Conservation (phyloP, 306 rosid genomes). For the Vicia villosa region DNA sequence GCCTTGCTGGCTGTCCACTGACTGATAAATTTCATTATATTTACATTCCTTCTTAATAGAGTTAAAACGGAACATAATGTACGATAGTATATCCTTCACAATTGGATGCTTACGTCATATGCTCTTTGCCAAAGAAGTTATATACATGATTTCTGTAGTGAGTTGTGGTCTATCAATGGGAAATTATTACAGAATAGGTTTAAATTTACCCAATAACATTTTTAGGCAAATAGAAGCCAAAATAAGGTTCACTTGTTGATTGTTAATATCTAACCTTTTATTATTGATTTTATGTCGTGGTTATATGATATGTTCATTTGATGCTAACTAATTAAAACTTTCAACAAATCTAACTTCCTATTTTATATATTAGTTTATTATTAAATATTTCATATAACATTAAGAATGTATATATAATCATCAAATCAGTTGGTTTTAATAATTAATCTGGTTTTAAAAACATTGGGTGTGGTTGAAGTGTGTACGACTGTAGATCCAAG, state of each 20-base stretch:
- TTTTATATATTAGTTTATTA: too few relatives aligned
- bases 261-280: too few relatives aligned
- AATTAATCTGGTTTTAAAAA: too few relatives aligned
- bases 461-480: too few relatives aligned
- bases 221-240: background rate
- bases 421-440: too few relatives aligned
- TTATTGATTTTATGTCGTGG: too few relatives aligned
- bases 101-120: constrained; percentile 12
- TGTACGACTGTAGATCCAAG: too few relatives aligned
- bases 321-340: too few relatives aligned
- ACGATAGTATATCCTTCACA: background rate
- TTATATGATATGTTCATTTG: too few relatives aligned
- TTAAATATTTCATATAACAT: too few relatives aligned
- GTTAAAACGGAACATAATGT: constrained; percentile 3
- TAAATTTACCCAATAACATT: background rate
- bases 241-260: background rate
- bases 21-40: background rate
- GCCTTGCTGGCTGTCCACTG: constrained; percentile 5
- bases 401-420: too few relatives aligned
- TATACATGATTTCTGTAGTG: background rate
- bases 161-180: background rate
- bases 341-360: too few relatives aligned
- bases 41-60: constrained; percentile 13
- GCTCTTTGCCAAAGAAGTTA: constrained; percentile 9
- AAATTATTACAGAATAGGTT: background rate